These are phyloP conservation scores for Naganishia liquefaciens DNA, from an alignment of 1,284 basidiomycete species.

Conservation along the genomic window DNA sequence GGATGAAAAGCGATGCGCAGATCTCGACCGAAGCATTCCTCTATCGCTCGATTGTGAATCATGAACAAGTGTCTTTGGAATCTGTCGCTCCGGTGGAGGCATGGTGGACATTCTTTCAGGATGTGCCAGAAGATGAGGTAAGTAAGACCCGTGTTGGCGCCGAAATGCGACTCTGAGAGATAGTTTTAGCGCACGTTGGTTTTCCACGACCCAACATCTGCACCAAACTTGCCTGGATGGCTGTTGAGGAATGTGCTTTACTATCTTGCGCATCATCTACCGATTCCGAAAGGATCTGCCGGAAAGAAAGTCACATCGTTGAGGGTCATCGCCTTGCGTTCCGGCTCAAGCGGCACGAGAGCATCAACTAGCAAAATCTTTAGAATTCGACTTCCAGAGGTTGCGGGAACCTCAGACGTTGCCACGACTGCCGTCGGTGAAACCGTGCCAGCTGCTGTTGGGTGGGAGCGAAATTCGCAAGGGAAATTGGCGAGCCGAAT, in stretches of 20 bases:
- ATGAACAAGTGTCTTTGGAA: not conserved
- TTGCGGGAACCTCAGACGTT: not conserved
- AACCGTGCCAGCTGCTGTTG: slow-evolving; percentile 67
- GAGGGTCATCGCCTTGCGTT: slow-evolving; percentile 74
- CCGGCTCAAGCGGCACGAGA: slow-evolving; percentile 38
- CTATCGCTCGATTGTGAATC: slow-evolving; percentile 1
- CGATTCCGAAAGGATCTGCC: not conserved
- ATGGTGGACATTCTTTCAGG: slow-evolving; percentile 61
- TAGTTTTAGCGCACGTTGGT: slow-evolving; percentile 62
- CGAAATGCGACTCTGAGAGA: slow-evolving; percentile 11
- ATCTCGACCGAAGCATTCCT: slow-evolving; percentile 31
- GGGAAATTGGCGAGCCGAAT: slow-evolving; percentile 84
- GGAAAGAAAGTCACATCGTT: slow-evolving; percentile 59
- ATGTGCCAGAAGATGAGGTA: slow-evolving; percentile 55
- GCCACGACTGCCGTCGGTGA: not conserved
- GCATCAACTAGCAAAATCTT: slow-evolving; percentile 31
- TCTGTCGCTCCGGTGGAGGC: slow-evolving; percentile 22
- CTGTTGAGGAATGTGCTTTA: slow-evolving; percentile 87
- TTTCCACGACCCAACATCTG: slow-evolving; percentile 85
- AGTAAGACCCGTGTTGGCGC: slow-evolving; percentile 31
- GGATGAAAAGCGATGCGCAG: slow-evolving; percentile 15
- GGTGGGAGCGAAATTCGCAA: slow-evolving; percentile 86
- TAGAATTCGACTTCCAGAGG: slow-evolving; percentile 20
- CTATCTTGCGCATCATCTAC: slow-evolving; percentile 62
- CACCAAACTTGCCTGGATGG: slow-evolving; percentile 82